Percentiles rank a stretch among this genome's conserved stretches.
Conservation (phyloP, 441 rosid species). For the Pelargonium cotyledonis region DNA sequence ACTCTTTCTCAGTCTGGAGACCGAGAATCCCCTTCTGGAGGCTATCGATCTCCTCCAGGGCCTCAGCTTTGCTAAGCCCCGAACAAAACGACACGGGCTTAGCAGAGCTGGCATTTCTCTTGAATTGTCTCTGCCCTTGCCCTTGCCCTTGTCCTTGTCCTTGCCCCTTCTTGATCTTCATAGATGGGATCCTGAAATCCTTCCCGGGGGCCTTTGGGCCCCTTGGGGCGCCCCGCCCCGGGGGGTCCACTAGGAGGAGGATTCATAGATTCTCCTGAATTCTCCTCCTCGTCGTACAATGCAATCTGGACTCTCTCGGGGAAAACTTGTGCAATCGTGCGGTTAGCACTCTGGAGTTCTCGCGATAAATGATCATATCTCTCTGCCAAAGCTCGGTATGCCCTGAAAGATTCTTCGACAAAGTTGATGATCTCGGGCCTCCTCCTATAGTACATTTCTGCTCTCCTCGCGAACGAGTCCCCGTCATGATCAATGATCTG, state of each 20-base stretch:
- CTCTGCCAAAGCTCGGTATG: slow-evolving; percentile 89
- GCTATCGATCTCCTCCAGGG: slow-evolving; percentile 60
- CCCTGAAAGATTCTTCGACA: slow-evolving; percentile 76
- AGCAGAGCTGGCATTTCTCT: slow-evolving; percentile 20
- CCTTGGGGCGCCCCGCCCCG: slow-evolving; percentile 12
- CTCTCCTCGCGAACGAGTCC: slow-evolving; percentile 85
- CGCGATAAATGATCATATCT: slow-evolving; percentile 82
- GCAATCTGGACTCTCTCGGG: slow-evolving; percentile 71
- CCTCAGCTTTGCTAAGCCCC: slow-evolving; percentile 56
- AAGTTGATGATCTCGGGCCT: slow-evolving; percentile 81
- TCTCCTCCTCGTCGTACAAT: slow-evolving; percentile 58
- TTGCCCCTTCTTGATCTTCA: slow-evolving; percentile 15
- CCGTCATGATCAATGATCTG: slow-evolving; percentile 86
- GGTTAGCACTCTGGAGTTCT: slow-evolving; percentile 93
- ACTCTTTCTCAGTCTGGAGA: slow-evolving; percentile 86
- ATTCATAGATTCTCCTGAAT: slow-evolving; percentile 19
- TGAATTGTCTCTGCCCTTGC: slow-evolving; percentile 28
- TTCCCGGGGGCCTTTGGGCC: slow-evolving; percentile 32
- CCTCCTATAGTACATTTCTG: slow-evolving; percentile 95
- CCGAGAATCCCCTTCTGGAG: slow-evolving; percentile 69
- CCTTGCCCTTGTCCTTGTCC: not conserved
- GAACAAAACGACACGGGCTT: slow-evolving; percentile 35
- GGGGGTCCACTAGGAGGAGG: slow-evolving; percentile 5
- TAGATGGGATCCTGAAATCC: slow-evolving; percentile 40
- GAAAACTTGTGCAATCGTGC: slow-evolving; percentile 74